Conservation (phyloP, 106 monocot species). For the Triglochin maritima region DNA sequence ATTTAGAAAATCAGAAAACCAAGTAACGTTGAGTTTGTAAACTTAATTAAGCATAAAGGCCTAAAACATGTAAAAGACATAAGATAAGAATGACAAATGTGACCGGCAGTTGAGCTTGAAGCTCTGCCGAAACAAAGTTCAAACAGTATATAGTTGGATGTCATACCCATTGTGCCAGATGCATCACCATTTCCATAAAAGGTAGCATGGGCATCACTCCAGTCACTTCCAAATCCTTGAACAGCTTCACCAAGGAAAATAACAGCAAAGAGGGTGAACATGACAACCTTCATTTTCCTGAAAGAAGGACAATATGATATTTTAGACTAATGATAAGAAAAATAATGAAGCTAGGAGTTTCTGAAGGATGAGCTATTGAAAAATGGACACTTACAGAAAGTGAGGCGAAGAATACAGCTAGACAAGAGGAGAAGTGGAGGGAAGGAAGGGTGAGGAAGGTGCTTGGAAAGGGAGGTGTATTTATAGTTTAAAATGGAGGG, state of each 20-base stretch:
- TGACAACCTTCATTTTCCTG: not conserved
- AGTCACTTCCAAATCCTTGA: not conserved
- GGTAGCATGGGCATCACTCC: not conserved
- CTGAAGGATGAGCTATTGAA: not conserved
- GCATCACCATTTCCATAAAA: not conserved
- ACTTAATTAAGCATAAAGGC: no score
- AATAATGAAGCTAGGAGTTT: no score
- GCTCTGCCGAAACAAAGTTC: no score
- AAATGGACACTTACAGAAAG: not conserved
- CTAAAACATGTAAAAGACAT: no score
- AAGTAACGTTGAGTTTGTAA: not conserved
- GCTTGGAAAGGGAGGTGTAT: not conserved
- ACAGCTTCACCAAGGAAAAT: not conserved
- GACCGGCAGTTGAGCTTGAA: no score
- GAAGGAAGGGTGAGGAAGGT: not conserved
- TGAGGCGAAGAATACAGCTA: not conserved
- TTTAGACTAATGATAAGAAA: not conserved
- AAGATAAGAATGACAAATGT: no score
- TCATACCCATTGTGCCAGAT: conserved; percentile 1
- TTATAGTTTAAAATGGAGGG: not conserved
- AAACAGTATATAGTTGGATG: not conserved
- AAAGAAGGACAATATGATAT: not conserved
- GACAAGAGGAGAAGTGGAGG: not conserved
- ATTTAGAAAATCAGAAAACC: not conserved
- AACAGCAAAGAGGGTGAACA: not conserved